Percentiles rank a stretch among this genome's conserved stretches.
Evolutionary conservation across 257 asterid genomes (phyloP).

Genomic region (Forsythia suspensa): DNA sequence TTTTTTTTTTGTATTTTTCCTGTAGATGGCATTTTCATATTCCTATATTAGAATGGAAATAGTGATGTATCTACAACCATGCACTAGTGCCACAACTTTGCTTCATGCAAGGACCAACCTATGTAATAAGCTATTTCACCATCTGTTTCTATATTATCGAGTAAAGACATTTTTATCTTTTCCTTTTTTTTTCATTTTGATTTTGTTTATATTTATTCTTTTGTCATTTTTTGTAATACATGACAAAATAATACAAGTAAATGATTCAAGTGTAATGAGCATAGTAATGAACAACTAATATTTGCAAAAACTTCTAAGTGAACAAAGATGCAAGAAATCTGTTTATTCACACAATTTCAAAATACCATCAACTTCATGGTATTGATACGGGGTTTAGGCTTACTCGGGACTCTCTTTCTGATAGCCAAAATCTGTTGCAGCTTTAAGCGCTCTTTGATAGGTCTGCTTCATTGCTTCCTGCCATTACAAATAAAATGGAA

Average conservation of each 20-base stretch:
- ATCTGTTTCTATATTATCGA: not conserved
- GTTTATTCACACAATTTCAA: not conserved
- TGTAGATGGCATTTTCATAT: too few species aligned
- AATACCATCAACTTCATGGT: not conserved
- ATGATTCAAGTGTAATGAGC: not conserved
- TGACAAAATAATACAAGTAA: not conserved
- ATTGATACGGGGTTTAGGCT: slow-evolving; percentile 28
- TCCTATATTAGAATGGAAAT: too few species aligned
- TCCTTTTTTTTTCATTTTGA: not conserved
- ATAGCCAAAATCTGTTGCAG: slow-evolving; percentile 88
- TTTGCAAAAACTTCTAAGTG: not conserved
- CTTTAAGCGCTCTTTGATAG: slow-evolving; percentile 77
- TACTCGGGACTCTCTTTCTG: slow-evolving; percentile 98
- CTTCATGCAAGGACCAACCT: too few species aligned
- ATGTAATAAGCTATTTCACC: not conserved
- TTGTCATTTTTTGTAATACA: too few species aligned
- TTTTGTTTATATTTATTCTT: not conserved
- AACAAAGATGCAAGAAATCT: not conserved
- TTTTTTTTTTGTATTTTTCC: too few species aligned
- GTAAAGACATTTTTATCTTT: too few species aligned
- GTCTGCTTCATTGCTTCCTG: slow-evolving; percentile 99
- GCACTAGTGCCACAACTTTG: too few species aligned
- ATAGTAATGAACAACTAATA: not conserved
- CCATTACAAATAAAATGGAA: slow-evolving; percentile 19
- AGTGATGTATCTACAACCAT: too few species aligned